Conservation (phyloP, 768 basidiomycete species). For the Hemileccinum impolitum region DNA sequence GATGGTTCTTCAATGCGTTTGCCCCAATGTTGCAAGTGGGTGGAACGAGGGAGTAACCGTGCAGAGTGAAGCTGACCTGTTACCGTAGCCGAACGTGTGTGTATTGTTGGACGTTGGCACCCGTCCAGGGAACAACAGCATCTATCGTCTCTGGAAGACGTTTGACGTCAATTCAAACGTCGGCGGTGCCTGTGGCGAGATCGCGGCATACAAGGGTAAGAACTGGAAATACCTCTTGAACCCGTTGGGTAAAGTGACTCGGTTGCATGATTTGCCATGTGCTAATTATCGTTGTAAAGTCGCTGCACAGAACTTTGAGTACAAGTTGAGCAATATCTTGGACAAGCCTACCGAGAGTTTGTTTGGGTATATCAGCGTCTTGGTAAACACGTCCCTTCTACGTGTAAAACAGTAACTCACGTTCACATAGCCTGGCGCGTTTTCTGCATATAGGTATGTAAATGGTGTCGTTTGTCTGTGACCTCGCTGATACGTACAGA, state of each 20-base stretch:
- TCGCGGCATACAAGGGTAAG: slow-evolving; percentile 88
- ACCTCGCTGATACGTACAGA: slow-evolving; percentile 29
- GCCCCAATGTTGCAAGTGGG: slow-evolving; percentile 75
- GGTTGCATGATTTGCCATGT: not conserved
- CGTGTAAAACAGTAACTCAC: slow-evolving; percentile 9
- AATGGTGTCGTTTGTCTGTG: not conserved
- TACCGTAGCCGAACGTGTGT: slow-evolving; percentile 77
- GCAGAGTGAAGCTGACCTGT: not conserved
- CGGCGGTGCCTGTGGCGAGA: slow-evolving; percentile 96
- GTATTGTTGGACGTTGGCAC: slow-evolving; percentile 94
- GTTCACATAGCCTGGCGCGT: slow-evolving; percentile 74
- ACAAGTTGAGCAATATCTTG: slow-evolving; percentile 87
- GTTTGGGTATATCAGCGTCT: slow-evolving; percentile 95
- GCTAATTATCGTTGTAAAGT: slow-evolving; percentile 40
- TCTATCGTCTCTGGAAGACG: slow-evolving; percentile 95
- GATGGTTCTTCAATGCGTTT: slow-evolving; percentile 98
- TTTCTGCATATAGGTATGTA: slow-evolving; percentile 76
- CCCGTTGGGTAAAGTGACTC: slow-evolving; percentile 61
- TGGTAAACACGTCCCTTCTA: slow-evolving; percentile 44
- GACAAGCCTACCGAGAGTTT: slow-evolving; percentile 87
- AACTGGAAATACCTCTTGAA: slow-evolving; percentile 80
- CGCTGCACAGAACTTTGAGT: slow-evolving; percentile 95
- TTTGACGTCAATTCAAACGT: slow-evolving; percentile 92
- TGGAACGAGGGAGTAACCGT: not conserved
- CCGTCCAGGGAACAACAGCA: slow-evolving; percentile 79